Evolutionary conservation across 176 grass and related monocot species (phyloP).

Genomic region (Zoysia pacifica): DNA sequence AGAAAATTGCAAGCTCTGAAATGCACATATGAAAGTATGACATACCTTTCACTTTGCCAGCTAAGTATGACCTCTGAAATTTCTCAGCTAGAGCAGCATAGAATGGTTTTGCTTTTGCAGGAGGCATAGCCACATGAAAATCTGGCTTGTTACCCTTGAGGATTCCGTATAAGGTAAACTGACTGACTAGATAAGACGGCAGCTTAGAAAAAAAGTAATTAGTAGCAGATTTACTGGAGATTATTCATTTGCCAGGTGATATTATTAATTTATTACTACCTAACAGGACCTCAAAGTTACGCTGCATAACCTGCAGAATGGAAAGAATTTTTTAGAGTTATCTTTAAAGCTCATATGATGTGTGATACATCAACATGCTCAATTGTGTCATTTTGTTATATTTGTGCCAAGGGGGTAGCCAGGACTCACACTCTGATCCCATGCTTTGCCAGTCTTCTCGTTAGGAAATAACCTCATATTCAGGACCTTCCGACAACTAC

Average conservation of each 20-base stretch:
- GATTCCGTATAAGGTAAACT: slow-evolving; percentile 93
- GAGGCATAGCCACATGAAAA: slow-evolving; percentile 98
- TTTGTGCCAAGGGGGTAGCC: slow-evolving; percentile 17
- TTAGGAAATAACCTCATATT: slow-evolving; percentile 95
- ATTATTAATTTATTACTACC: slow-evolving; percentile 58
- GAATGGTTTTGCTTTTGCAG: slow-evolving; percentile 86
- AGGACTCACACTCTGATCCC: slow-evolving; percentile 84
- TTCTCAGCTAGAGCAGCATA: slow-evolving; percentile 84
- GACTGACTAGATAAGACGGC: slow-evolving; percentile 65
- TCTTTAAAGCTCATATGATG: slow-evolving; percentile 14
- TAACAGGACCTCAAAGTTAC: slow-evolving; percentile 65
- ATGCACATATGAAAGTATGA: slow-evolving; percentile 13
- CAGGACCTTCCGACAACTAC: slow-evolving; percentile 82
- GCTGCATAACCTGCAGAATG: slow-evolving; percentile 73
- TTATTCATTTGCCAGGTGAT: not conserved
- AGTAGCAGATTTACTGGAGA: slow-evolving; percentile 3
- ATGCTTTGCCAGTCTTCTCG: slow-evolving; percentile 71
- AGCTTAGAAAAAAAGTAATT: slow-evolving; percentile 27
- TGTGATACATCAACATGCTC: not conserved
- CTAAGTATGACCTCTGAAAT: slow-evolving; percentile 66
- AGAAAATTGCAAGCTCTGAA: not conserved
- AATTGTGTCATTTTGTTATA: slow-evolving; percentile 3
- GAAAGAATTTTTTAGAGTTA: slow-evolving; percentile 17
- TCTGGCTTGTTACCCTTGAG: slow-evolving; percentile 97
- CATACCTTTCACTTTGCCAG: slow-evolving; percentile 74